Evolutionary conservation across 2,329 filamentous ascomycete species (phyloP), one percentile per base, ranked within the genome.

Genomic region (Zymoseptoria ardabiliae): DNA sequence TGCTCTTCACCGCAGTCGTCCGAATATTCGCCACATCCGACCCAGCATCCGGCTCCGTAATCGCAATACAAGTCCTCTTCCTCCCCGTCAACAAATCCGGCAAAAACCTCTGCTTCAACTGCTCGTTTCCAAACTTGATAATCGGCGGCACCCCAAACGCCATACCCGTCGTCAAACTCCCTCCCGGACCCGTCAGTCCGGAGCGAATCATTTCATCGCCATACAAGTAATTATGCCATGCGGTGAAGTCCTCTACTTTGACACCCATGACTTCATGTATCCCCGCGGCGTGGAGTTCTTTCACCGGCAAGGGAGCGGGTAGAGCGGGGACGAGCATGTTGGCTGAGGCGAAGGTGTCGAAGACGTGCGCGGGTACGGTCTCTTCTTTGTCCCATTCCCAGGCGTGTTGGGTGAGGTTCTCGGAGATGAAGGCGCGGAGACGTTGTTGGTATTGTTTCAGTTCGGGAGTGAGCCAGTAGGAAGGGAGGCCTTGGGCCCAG

Each of bases 21-120:
- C 80, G 79, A 64, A 91, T 88, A 67, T 86, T 87, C 6, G 87
- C 86, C 1, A 91, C 89, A 69, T 91, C 88, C 56, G 82, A 85
- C 0, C 89, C 88, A 0, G 87, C 87, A 56, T 84, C 84, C 0
- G 89, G 89, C 70, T 92, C 89, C 0, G 89, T 92, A 66, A 92
- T 90, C 9, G 88, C 89, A 65, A 92, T 90, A 68, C 88, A 91
- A 13, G 79, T 79, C 50, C 88, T 78, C 74, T 85, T 89, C 69
- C 79, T 81, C 6, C 86, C 86, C 0, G 80, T 81, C 11, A 91
- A 76, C 0, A 91, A 77, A 55, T 88, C 86, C 0, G 88, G 87
- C 7, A 91, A 75, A 64, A 87, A 85, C 9, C 80, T 78, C 63
- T 86, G 83, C 72, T 90, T 85, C 23, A 91, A 74, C 65, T 82